Evolutionary conservation across 169 alveolate genomes (phyloP), one percentile per base, ranked within the genome.

Genomic region (Plasmodium cynomolgi): DNA sequence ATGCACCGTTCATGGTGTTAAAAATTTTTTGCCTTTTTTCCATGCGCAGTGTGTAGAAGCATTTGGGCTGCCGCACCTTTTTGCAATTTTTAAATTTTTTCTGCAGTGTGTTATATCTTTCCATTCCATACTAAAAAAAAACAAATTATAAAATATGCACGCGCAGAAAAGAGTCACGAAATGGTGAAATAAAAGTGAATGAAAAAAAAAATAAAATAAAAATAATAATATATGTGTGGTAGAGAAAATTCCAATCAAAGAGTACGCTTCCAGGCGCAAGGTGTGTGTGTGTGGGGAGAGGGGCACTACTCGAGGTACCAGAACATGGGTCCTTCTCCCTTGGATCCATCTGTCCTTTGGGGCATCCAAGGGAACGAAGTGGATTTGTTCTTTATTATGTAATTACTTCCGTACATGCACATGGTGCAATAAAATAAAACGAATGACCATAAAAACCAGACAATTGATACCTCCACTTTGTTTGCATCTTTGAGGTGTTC

Each of bases 351-450:
- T 20, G 96, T 96, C 54, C 98, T 94, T 34, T 95, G 82, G n/a
- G 97, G 98, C 92, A 96, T 91, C 97, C 98, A 97, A 20, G 98
- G 98, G 95, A 92, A 96, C 47, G 96, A 97, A 8, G 77, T 81
- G 20, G 95, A 91, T 82, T 95, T 98, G 90, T 97, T 96, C 68
- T 95, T 77, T 37, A 96, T 84, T 29, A 96, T 96, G 93, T 95
- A 97, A 84, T 93, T 92, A 74, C 92, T 81, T 37, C 97, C 97
- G 56, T 74, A 95, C 39, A 86, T 74, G 39, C 96, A 83, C 92
- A 96, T 92, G 68, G 95, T 58, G 81, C 85, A 92, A 81, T 92
- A 93, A 83, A 96, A 93, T 79, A 84, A 29, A 80, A 93, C 93
- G 72, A 97, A 77, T 23, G 96, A 96, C 97, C 96, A 93, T 50